phyloP scores from a whole-genome alignment of 2,329 filamentous ascomycete species.

The Colletotrichum godetiae region DNA sequence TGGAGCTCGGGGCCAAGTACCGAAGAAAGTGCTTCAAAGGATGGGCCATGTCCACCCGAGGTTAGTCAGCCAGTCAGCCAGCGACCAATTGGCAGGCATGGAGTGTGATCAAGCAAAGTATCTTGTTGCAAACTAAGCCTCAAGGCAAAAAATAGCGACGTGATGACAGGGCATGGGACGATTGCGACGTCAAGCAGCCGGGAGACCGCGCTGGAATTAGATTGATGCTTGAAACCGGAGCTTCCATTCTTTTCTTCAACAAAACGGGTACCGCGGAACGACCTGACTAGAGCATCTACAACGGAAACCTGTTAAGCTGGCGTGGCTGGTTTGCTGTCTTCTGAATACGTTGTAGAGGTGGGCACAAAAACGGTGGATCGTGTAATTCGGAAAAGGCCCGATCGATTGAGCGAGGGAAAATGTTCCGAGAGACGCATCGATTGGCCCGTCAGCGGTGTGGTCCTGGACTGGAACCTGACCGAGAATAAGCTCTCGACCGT shows the following conservation, averaged over 20 bases:
- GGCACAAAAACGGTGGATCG: slow-evolving; percentile 22
- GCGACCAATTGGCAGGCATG: neutral
- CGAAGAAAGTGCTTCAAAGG: neutral
- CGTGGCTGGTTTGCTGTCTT: neutral
- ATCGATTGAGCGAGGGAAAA: slow-evolving; percentile 33
- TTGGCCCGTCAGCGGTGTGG: slow-evolving; percentile 7
- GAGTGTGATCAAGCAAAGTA: neutral
- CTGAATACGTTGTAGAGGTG: neutral
- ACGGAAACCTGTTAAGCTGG: neutral
- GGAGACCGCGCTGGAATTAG: neutral
- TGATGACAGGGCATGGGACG: neutral
- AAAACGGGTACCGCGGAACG: neutral
- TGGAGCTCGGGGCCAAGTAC: neutral
- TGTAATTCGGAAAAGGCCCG: slow-evolving; percentile 28
- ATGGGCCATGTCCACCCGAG: neutral
- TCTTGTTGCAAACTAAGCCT: neutral
- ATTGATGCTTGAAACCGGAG: neutral
- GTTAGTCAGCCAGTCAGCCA: neutral
- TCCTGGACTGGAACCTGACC: slow-evolving; percentile 25
- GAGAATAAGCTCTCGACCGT: slow-evolving; percentile 18
- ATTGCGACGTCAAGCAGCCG: neutral
- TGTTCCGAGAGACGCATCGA: slow-evolving; percentile 17
- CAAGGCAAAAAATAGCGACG: neutral
- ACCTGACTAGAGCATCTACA: neutral
- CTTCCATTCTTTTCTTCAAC: slow-evolving; percentile 4